Conservation (phyloP, 495 filamentous ascomycete genomes). For the Niebla homalea region DNA sequence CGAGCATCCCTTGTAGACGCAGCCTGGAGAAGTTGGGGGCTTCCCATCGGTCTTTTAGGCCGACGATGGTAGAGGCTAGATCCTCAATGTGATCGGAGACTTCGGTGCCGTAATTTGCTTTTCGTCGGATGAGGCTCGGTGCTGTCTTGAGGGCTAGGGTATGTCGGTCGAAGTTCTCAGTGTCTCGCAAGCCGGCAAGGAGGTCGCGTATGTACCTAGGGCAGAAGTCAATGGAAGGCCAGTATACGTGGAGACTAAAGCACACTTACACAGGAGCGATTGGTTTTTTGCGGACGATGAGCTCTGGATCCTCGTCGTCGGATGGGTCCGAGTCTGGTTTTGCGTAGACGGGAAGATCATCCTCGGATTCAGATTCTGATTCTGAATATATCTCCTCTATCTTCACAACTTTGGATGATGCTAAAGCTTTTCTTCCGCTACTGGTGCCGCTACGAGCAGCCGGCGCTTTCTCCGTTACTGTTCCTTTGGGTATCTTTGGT, state of each 20-base stretch:
- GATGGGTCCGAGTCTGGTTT: slow-evolving; percentile 92
- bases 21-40: slow-evolving; percentile 63
- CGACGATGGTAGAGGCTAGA: slow-evolving; percentile 58
- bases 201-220: slow-evolving; percentile 74
- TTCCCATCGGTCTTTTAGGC: slow-evolving; percentile 69
- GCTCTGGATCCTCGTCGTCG: slow-evolving; percentile 80
- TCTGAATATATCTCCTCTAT: slow-evolving; percentile 51
- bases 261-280: slow-evolving; percentile 62
- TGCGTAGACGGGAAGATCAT: slow-evolving; percentile 66
- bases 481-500: background rate
- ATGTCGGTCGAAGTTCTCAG: slow-evolving; percentile 72
- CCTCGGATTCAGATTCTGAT: slow-evolving; percentile 38
- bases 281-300: slow-evolving; percentile 69
- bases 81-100: slow-evolving; percentile 73
- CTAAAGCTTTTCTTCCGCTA: background rate
- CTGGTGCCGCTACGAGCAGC: background rate
- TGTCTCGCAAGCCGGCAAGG: slow-evolving; percentile 61
- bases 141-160: slow-evolving; percentile 66
- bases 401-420: slow-evolving; percentile 39
- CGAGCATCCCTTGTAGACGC: slow-evolving; percentile 72
- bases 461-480: background rate
- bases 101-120: slow-evolving; percentile 77
- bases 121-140: slow-evolving; percentile 70
- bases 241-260: background rate
- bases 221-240: slow-evolving; percentile 13